phyloP scores from a whole-genome alignment of 768 basidiomycete species.

The Kwoniella sp. region DNA sequence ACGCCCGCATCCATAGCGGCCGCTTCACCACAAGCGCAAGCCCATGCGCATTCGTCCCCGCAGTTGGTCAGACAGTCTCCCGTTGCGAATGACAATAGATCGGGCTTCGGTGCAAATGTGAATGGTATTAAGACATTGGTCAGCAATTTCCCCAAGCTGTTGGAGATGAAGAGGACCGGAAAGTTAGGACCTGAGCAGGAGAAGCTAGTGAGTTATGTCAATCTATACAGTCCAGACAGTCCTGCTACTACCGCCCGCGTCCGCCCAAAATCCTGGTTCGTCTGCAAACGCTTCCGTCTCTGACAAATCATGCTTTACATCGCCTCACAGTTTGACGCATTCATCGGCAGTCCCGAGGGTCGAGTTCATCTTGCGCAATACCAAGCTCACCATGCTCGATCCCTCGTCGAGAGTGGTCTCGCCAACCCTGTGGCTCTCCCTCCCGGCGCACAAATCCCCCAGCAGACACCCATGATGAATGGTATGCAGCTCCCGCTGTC shows the following conservation, averaged over 20 bases:
- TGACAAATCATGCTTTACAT: neutral
- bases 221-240: too few species aligned
- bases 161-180: constrained; percentile 32
- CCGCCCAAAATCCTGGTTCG: too few species aligned
- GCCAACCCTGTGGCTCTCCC: constrained; percentile 24
- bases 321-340: constrained; percentile 32
- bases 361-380: constrained; percentile 31
- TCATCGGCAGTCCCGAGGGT: constrained; percentile 38
- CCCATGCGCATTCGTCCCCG: constrained; percentile 17
- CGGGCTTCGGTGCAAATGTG: constrained; percentile 1
- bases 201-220: constrained; percentile 31
- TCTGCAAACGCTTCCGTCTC: neutral
- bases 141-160: constrained; percentile 43
- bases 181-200: constrained; percentile 38
- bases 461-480: constrained; percentile 30
- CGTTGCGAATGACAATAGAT: neutral
- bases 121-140: constrained; percentile 31
- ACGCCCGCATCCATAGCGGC: constrained; percentile 21
- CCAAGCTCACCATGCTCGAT: constrained; percentile 34
- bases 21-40: constrained; percentile 16
- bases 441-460: constrained; percentile 20
- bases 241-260: neutral
- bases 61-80: constrained; percentile 24
- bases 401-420: constrained; percentile 27
- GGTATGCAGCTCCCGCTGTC: constrained; percentile 27